Evolutionary conservation across 345 rosid species (phyloP).

Genomic region (Eucalyptus cladocalyx): DNA sequence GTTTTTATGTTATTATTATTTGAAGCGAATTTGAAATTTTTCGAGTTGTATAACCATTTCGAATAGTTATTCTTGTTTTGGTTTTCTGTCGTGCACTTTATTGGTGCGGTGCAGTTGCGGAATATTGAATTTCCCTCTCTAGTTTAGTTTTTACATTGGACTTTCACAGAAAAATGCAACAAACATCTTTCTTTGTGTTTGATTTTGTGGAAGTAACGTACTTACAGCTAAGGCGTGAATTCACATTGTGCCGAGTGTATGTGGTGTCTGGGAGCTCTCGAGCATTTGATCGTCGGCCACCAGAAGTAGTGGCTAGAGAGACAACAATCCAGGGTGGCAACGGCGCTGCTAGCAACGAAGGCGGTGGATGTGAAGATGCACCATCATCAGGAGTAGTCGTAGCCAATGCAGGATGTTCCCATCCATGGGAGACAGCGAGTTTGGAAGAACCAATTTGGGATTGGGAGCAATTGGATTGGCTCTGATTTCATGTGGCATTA

Average conservation of each 20-base stretch:
- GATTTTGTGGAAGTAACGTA: neutral
- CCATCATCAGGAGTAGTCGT: neutral
- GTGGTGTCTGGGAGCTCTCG: slow-evolving; percentile 57
- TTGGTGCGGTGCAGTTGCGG: neutral
- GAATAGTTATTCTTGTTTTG: neutral
- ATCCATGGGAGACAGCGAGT: slow-evolving; percentile 1
- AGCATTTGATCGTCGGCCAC: slow-evolving; percentile 87
- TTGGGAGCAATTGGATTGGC: slow-evolving; percentile 48
- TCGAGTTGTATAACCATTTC: neutral
- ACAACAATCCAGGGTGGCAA: slow-evolving; percentile 3
- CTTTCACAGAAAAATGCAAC: neutral
- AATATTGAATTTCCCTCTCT: neutral
- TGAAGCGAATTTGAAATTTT: neutral
- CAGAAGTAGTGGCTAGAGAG: slow-evolving; percentile 1
- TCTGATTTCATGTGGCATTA: neutral
- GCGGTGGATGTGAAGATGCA: neutral
- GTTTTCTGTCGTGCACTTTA: neutral
- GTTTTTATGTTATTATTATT: neutral
- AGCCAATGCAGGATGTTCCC: slow-evolving; percentile 1
- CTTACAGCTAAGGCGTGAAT: slow-evolving; percentile 63
- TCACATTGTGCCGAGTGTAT: slow-evolving; percentile 73
- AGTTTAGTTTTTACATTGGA: neutral
- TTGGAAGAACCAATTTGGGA: slow-evolving; percentile 25
- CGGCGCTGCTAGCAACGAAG: slow-evolving; percentile 10
- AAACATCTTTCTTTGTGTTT: neutral